Base-by-base conservation (phyloP, 2,329 filamentous ascomycete genomes). In the Metarhizium album region DNA sequence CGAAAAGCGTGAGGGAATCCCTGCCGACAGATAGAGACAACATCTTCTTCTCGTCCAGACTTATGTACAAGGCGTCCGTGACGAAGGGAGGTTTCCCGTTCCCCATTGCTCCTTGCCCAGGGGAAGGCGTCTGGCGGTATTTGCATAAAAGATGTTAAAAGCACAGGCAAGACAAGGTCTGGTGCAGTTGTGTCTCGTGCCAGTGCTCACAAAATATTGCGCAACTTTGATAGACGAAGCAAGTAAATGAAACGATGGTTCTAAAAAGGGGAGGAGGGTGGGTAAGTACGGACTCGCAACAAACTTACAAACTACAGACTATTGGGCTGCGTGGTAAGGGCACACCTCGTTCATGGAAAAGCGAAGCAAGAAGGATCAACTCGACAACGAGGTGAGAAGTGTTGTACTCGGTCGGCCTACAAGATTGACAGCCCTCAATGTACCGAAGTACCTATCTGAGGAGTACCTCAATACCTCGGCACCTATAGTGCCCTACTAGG, bases 1-100 rank as follows among this genome's bases (percentile, higher is more conserved):
- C 69, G 51, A 61, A 55, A 22, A 70, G 49, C 38, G 64, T 55
- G 38, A 71, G 58, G 9, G 61, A 58, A 38, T 62, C 59, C 5
- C 57, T 56, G 27, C 60, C 59, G 51, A 67, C 62, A 14, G 48
- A 45, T 14, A 53, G 38, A 11, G 59, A 65, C 52, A 70, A 53
- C 42, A 60, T 62, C 54, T 59, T 63, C 51, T 61, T 60, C 43
- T 54, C 62, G 46, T 60, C 62, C 24, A 70, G 55, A 7, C 53
- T 47, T n/a, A 68, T 57, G 38, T 55, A 58, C 58, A 60, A 52
- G 11, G 49, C 48, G 20, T 23, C 22, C 18, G 9, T 33, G 23
- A 24, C 13, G 33, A 42, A 45, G 42, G 5, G 42, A 33, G 6
- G 14, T 11, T 43, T 20, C 5, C 53, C 54, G 3, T 53, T 57